Base-by-base conservation (phyloP, 2,329 filamentous ascomycete genomes). In the Ilyonectria sp. region DNA sequence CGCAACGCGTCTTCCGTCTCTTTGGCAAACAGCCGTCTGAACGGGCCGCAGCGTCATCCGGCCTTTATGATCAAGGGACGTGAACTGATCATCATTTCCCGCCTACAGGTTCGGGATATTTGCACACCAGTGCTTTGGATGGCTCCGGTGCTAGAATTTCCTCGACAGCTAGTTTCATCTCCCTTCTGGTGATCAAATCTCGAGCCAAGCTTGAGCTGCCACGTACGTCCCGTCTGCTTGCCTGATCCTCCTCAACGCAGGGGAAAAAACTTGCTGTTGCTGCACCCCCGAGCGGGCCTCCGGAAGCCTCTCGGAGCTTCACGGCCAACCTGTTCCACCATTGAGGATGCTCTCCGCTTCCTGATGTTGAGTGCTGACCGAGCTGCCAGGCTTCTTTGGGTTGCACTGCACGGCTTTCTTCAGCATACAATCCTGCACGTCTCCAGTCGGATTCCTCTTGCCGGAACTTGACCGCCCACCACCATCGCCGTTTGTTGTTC, bases 151-250 rank as follows among this genome's bases (percentile, higher is more conserved):
- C 60, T 70, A 65, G 59, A 52, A 68, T 56, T 67, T 53, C 26
- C 64, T 74, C 52, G 63, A 70, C 44, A 63, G 61, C 63, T 71
- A 60, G 68, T 69, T 46, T 76, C 65, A 62, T 65, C 62, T 60
- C 62, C 52, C 69, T 67, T 59, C 52, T 65, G 61, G 44, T 70
- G 62, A 69, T 70, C 62, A 43, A 65, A 53, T 55, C 52, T 67
- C 17, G 40, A 69, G 33, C 54, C 61, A 55, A 64, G 58, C 33
- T 57, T 66, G 67, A 54, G 59, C 68, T 68, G 67, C 59, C 65
- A 73, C 60, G 74, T 55, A 71, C 54, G 55, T 67, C 13, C 53
- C 50, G n/a, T 49, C 35, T 62, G 53, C 47, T 63, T 37, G n/a
- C 44, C 29, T 56, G 29, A 40, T 47, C n/a, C 55, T 33, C 60